Percentiles rank a stretch among this genome's conserved stretches.
Conservation (phyloP, 2,329 filamentous ascomycete genomes). For the Lecanoromycetidae sp. region DNA sequence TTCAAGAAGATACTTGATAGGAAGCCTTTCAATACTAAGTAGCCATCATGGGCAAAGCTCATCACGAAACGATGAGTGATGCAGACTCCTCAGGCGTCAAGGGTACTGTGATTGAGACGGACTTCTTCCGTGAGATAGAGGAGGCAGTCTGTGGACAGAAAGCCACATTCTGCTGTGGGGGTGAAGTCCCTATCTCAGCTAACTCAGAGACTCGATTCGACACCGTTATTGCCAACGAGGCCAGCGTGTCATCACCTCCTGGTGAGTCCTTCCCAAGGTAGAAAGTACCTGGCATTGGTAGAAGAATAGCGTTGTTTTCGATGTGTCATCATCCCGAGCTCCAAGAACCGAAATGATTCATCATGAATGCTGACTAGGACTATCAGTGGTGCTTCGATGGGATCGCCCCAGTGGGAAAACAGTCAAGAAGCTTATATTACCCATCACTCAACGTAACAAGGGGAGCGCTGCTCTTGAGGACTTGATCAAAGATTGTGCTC, state of each 20-base stretch:
- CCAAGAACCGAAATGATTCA: too few relatives aligned
- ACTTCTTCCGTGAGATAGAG: neutral
- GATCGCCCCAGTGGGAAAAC: neutral
- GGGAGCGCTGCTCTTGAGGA: slow-evolving; percentile 6
- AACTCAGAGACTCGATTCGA: neutral
- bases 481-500: slow-evolving; percentile 27
- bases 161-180: neutral
- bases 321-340: too few relatives aligned
- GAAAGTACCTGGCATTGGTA: too few relatives aligned
- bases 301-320: too few relatives aligned
- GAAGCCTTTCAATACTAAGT: too few relatives aligned
- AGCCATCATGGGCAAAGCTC: too few relatives aligned
- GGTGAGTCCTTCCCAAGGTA: too few relatives aligned
- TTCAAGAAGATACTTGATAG: too few relatives aligned
- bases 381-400: slow-evolving; percentile 12
- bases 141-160: neutral
- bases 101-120: neutral
- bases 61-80: neutral
- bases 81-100: neutral
- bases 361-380: too few relatives aligned
- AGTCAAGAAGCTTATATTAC: neutral
- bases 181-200: neutral
- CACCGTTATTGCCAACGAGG: neutral
- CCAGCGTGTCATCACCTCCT: slow-evolving; percentile 9
- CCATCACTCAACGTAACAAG: neutral